Percentiles rank a stretch among this genome's conserved stretches.
phyloP scores from a whole-genome alignment of 768 basidiomycete genomes.

The Pleurotus cornucopiae region DNA sequence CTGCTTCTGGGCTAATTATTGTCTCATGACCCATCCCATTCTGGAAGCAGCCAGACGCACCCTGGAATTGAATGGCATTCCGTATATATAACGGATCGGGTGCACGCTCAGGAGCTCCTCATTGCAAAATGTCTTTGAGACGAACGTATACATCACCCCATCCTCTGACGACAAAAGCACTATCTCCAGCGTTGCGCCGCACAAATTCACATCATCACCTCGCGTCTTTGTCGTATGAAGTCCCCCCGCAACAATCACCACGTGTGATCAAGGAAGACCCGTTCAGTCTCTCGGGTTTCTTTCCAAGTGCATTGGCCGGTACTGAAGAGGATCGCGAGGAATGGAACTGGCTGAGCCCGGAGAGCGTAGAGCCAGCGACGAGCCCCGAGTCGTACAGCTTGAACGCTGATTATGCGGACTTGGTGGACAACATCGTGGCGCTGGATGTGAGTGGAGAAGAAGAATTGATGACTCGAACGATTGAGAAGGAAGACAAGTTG shows the following conservation, averaged over 20 bases:
- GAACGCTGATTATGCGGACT: slow-evolving; percentile 12
- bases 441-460: slow-evolving; percentile 18
- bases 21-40: neutral
- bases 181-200: neutral
- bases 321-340: slow-evolving; percentile 22
- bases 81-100: neutral
- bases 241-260: slow-evolving; percentile 8
- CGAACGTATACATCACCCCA: slow-evolving; percentile 11
- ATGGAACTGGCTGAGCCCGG: slow-evolving; percentile 38
- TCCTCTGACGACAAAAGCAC: slow-evolving; percentile 4
- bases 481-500: slow-evolving; percentile 45
- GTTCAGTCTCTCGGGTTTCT: slow-evolving; percentile 46
- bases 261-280: slow-evolving; percentile 35
- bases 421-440: neutral
- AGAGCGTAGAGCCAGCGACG: slow-evolving; percentile 17
- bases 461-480: slow-evolving; percentile 26
- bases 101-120: neutral
- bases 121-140: slow-evolving; percentile 11
- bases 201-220: slow-evolving; percentile 7
- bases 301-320: slow-evolving; percentile 28
- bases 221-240: neutral
- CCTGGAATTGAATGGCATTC: neutral
- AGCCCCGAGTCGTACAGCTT: slow-evolving; percentile 8
- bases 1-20: neutral
- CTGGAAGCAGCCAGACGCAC: neutral